Base-by-base conservation (phyloP, 345 rosid species). In the Lenwebbia sp. region DNA sequence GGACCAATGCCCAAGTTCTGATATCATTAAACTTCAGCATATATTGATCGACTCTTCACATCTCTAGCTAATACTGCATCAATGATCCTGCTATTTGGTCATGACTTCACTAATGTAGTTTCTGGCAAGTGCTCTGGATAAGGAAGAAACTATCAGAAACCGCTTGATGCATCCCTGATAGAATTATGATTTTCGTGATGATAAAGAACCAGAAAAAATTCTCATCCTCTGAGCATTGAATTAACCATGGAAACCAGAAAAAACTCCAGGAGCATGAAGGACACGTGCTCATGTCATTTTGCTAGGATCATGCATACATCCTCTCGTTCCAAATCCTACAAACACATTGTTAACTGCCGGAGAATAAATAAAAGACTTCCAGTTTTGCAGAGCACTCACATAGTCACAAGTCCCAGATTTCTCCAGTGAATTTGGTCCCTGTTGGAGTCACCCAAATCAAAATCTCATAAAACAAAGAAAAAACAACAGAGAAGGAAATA, bases 371-470 rank as follows among this genome's bases (percentile, higher is more conserved):
- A 28, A 83, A 28, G 58, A 28, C 23, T 33, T 14, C 44, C 84
- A 54, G 47, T 53, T 33, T 83, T 13, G 21, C 60, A 28, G 51
- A 41, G 53, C 51, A 92, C 98, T 95, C 89, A 96, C 99, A 84
- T 93, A 98, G 86, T 93, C 88, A 57, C 99, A 98, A 50, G 54
- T 83, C 86, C 94, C 99, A 74, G 88, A 89, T 90, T 88, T 94
- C 91, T 89, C 88, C 87, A 98, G 76, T 62, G 89, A 91, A 82
- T 90, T 83, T 76, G 98, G 98, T 88, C 93, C 98, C 99, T 98
- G 81, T 37, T 37, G 47, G 76, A 70, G 81, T 70, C 23, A 41
- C 47, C 81, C 81, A 19, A 37, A 70, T 70, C 47, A 70, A 70
- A 70, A 70, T 70, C 81, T 37, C 81, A 0, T 19, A 37, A 26